Evolutionary conservation across 2,329 filamentous ascomycete genomes (phyloP).

Genomic region (Cordyceps farinosa): DNA sequence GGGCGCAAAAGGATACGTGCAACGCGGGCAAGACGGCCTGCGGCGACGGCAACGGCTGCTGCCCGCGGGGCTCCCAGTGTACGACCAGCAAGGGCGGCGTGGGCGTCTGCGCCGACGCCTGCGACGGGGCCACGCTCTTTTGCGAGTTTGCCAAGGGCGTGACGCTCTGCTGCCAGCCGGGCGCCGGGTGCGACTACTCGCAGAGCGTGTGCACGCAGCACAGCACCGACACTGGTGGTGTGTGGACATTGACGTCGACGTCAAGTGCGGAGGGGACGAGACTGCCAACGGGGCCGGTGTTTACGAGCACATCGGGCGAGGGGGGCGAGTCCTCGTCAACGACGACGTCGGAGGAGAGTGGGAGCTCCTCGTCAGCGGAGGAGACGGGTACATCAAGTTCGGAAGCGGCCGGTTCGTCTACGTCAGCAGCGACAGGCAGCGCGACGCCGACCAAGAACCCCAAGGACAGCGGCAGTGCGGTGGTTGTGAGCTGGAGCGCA

Average conservation of each 20-base stretch:
- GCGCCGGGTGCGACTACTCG: conserved; percentile 12
- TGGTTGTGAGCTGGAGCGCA: conserved; percentile 11
- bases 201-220: conserved; percentile 13
- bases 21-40: conserved; percentile 11
- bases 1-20: not conserved
- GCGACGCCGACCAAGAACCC: conserved; percentile 10
- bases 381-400: not conserved
- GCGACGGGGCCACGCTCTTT: conserved; percentile 1
- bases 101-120: conserved; percentile 10
- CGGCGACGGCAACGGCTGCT: conserved; percentile 16
- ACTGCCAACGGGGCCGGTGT: conserved; percentile 7
- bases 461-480: conserved; percentile 7
- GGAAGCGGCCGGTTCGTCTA: not conserved
- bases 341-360: not conserved
- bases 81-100: conserved; percentile 12
- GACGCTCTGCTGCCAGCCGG: conserved; percentile 12
- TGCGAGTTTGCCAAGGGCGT: conserved; percentile 8
- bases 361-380: not conserved
- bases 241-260: not conserved
- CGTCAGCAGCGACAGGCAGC: not conserved
- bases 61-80: conserved; percentile 1
- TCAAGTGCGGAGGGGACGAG: not conserved
- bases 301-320: not conserved
- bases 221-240: not conserved
- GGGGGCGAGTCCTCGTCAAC: not conserved